These are phyloP conservation scores for Coprinellus micaceus DNA, from an alignment of 768 basidiomycete genomes.

Conservation along the genomic window DNA sequence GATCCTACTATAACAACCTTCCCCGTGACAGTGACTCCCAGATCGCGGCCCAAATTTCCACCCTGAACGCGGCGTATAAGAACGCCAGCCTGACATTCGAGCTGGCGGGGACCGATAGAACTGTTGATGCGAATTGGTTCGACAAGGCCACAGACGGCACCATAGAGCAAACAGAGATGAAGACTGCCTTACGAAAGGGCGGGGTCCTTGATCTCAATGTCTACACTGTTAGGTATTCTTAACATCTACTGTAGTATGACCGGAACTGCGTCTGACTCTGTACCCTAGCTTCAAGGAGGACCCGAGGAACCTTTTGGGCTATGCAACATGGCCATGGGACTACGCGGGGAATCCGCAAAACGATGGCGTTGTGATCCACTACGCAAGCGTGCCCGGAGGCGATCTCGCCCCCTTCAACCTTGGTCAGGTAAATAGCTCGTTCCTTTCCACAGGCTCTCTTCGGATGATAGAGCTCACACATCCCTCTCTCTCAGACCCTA, in stretches of 20 bases:
- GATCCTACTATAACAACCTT: no score
- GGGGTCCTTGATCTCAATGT: slow-evolving; percentile 16
- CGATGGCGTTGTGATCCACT: slow-evolving; percentile 37
- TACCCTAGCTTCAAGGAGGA: slow-evolving; percentile 17
- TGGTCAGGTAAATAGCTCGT: background rate
- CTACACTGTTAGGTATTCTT: slow-evolving; percentile 19
- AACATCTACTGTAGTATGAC: no score
- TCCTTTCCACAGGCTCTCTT: no score
- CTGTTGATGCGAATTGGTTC: background rate
- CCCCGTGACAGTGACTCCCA: background rate
- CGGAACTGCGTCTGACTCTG: background rate
- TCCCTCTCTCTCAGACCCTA: slow-evolving; percentile 19
- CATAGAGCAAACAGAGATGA: slow-evolving; percentile 15
- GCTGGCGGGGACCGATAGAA: background rate
- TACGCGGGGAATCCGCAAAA: slow-evolving; percentile 23
- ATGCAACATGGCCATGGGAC: slow-evolving; percentile 32
- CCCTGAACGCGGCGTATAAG: background rate
- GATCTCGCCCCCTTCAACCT: background rate
- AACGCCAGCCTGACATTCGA: background rate
- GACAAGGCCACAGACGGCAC: background rate
- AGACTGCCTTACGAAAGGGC: slow-evolving; percentile 13
- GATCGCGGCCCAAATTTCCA: background rate
- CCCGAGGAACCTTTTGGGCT: slow-evolving; percentile 28
- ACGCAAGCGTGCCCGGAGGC: slow-evolving; percentile 30
- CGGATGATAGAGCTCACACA: background rate